These are phyloP conservation scores for Fusarium euwallaceae DNA, from an alignment of 2,329 filamentous ascomycete genomes.

Conservation along the genomic window DNA sequence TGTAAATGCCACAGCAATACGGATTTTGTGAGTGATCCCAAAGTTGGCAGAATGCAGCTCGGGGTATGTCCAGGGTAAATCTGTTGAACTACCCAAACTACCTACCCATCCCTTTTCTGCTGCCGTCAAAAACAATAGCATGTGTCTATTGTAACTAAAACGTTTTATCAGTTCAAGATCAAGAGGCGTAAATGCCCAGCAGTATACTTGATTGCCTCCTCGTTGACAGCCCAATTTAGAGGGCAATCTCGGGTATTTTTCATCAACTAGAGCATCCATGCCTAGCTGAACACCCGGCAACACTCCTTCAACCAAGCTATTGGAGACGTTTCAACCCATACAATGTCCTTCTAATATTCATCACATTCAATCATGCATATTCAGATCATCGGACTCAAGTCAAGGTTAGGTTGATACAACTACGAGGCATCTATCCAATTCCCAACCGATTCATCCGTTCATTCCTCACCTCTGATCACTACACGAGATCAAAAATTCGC, in stretches of 20 bases:
- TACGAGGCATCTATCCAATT: background rate
- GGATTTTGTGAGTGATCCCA: background rate
- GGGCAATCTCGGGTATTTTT: too few relatives aligned
- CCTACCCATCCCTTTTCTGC: background rate
- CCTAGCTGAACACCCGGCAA: background rate
- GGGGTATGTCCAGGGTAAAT: background rate
- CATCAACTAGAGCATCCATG: too few relatives aligned
- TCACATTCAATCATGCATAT: too few relatives aligned
- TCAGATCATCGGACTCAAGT: too few relatives aligned
- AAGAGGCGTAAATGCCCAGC: too few relatives aligned
- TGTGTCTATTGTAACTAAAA: background rate
- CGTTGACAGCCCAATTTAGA: background rate
- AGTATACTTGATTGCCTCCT: too few relatives aligned
- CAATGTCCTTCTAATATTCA: too few relatives aligned
- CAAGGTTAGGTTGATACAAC: background rate
- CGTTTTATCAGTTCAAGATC: rapidly evolving
- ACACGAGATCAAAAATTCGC: background rate
- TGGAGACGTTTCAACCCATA: too few relatives aligned
- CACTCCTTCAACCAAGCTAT: background rate
- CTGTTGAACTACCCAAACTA: background rate
- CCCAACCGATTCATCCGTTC: background rate
- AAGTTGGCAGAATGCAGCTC: background rate
- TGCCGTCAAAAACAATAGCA: too few relatives aligned
- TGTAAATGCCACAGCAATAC: background rate
- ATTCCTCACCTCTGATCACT: background rate